Evolutionary conservation across 768 basidiomycete genomes (phyloP).

Genomic region (Glaciozyma martinii): DNA sequence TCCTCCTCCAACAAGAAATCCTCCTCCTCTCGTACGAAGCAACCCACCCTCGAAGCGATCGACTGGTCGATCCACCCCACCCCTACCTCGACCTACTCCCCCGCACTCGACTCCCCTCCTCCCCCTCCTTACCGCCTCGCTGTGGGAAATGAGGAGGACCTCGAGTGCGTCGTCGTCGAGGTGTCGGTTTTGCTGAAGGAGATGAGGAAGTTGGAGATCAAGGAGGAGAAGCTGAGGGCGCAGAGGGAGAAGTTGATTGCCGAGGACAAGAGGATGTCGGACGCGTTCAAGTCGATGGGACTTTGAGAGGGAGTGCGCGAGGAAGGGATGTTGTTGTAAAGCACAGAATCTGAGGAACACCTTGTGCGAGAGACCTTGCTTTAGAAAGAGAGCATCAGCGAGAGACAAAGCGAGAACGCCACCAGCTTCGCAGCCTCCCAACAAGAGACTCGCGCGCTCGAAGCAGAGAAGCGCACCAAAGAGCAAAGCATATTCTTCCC

Average conservation of each 20-base stretch:
- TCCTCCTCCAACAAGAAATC: no score
- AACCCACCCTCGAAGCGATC: neutral
- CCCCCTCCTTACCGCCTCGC: neutral
- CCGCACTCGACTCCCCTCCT: neutral
- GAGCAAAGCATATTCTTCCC: no score
- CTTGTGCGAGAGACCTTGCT: no score
- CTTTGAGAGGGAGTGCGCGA: neutral
- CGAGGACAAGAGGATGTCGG: no score
- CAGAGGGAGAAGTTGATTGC: neutral
- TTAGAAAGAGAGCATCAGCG: no score
- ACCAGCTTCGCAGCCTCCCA: no score
- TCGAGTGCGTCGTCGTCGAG: constrained; percentile 5
- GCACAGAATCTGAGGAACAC: no score
- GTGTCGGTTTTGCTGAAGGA: neutral
- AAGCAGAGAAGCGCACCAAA: no score
- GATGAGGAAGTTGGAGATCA: neutral
- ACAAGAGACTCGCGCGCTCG: no score
- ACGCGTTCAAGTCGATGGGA: no score
- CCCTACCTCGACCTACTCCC: neutral
- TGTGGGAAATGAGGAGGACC: neutral
- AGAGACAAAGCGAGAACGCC: no score
- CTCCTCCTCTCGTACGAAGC: neutral
- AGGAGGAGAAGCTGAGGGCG: neutral
- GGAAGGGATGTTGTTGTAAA: no score
- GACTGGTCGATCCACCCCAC: neutral